phyloP scores from a whole-genome alignment of 805 yeast genomes.

The Blastobotrys peoriensis region DNA sequence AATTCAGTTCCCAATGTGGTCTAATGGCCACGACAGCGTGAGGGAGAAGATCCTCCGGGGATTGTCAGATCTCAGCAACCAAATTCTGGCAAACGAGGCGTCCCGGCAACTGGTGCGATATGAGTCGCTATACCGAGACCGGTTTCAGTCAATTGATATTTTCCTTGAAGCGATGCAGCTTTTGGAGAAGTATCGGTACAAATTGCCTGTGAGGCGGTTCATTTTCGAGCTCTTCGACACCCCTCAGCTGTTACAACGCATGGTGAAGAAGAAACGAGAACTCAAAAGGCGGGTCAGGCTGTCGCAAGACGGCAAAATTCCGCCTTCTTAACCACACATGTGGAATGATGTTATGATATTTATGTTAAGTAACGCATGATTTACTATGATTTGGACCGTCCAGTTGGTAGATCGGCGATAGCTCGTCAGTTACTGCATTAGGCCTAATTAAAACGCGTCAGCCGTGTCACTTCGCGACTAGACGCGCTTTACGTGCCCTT shows the following conservation, averaged over 20 bases:
- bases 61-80: conserved; percentile 53
- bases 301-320: not conserved
- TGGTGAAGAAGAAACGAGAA: conserved; percentile 30
- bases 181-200: conserved; percentile 53
- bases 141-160: conserved; percentile 51
- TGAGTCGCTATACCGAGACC: conserved; percentile 43
- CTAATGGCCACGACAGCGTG: conserved; percentile 17
- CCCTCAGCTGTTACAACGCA: conserved; percentile 44
- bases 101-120: conserved; percentile 51
- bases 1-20: conserved; percentile 17
- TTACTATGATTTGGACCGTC: no score
- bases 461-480: no score
- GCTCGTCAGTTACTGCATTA: not conserved
- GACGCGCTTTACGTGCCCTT: no score
- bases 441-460: not conserved
- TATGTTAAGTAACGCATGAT: no score
- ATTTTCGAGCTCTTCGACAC: conserved; percentile 60
- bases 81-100: conserved; percentile 47
- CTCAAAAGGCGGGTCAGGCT: conserved; percentile 14
- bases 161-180: conserved; percentile 47
- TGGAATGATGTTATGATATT: no score
- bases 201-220: conserved; percentile 56
- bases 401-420: no score
- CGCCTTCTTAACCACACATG: no score
- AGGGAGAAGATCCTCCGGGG: conserved; percentile 22